phyloP scores from a whole-genome alignment of 257 asterid species.

The Solanum paucissectum region DNA sequence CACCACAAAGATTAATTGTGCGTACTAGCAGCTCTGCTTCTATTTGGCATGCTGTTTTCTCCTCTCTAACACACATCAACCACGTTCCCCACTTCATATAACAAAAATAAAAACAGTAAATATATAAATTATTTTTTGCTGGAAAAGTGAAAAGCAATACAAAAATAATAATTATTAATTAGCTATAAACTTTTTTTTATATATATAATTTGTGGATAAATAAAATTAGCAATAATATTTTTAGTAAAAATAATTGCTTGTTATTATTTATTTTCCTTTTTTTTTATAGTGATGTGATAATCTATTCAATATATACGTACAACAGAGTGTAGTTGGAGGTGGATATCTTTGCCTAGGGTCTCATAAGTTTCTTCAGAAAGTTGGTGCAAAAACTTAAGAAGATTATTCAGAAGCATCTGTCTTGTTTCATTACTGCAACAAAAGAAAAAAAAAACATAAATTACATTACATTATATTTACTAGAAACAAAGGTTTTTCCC shows the following conservation, averaged over 20 bases:
- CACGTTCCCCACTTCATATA: neutral
- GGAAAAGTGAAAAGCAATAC: neutral
- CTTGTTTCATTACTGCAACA: neutral
- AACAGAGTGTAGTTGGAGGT: neutral
- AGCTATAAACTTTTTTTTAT: neutral
- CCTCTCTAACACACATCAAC: neutral
- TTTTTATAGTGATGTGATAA: neutral
- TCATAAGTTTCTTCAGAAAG: neutral
- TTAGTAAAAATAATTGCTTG: neutral
- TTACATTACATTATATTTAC: no score
- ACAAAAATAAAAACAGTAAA: neutral
- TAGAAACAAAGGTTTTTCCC: no score
- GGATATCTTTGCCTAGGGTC: neutral
- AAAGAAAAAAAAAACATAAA: neutral
- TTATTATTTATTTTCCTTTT: neutral
- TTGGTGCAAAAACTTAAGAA: neutral
- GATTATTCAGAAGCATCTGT: neutral
- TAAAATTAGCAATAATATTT: neutral
- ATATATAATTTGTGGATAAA: neutral
- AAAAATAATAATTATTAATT: rapidly evolving
- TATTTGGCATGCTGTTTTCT: neutral
- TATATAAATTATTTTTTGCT: neutral
- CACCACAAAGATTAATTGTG: slow-evolving; percentile 25
- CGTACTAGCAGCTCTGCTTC: slow-evolving; percentile 29
- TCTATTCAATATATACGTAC: neutral